Conservation (phyloP, 73 alveolate species). For the Tetrahymena borealis region DNA sequence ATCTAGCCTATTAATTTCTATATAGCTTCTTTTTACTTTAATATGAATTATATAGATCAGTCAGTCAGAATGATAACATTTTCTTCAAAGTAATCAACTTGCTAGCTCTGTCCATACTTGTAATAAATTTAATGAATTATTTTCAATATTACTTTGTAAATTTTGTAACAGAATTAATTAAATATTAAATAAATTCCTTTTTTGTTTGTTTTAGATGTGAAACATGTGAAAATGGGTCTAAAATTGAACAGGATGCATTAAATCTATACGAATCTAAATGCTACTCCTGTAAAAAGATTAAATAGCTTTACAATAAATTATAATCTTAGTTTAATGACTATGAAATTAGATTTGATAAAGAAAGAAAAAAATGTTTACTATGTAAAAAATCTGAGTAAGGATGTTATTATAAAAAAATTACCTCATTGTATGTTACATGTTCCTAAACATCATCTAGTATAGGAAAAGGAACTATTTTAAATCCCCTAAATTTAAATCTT, state of each 20-base stretch:
- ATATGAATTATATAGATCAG: background rate
- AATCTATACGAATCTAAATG: background rate
- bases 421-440: background rate
- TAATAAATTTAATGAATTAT: background rate
- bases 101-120: background rate
- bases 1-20: background rate
- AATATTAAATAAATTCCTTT: no score
- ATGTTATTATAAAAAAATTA: background rate
- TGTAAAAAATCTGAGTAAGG: background rate
- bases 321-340: background rate
- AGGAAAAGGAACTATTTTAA: background rate
- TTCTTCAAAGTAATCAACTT: background rate
- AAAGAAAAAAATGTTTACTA: background rate
- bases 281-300: background rate
- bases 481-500: background rate
- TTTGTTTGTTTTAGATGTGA: background rate
- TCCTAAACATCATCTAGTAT: background rate
- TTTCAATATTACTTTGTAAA: no score
- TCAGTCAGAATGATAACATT: background rate
- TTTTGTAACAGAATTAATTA: no score
- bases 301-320: background rate
- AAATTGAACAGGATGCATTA: background rate
- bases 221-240: background rate
- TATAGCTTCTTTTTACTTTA: background rate
- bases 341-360: background rate